phyloP scores from a whole-genome alignment of 208 protist genomes.

The Wallacemonas rigidus region DNA sequence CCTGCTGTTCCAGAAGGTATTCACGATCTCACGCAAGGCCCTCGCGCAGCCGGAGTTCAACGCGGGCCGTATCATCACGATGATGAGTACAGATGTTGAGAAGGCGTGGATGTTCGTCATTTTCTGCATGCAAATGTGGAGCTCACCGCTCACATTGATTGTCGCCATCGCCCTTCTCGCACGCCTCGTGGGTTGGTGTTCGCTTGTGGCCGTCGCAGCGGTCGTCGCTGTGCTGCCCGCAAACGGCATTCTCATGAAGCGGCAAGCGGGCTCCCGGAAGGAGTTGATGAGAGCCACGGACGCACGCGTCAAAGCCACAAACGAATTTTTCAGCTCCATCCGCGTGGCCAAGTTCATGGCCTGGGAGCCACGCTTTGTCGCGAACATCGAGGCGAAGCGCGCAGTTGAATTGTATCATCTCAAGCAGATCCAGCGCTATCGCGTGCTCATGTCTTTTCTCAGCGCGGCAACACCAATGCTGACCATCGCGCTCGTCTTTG shows the following conservation, averaged over 20 bases:
- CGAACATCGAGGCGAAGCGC: constrained; percentile 46
- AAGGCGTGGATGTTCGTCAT: constrained; percentile 41
- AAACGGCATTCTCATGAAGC: constrained; percentile 51
- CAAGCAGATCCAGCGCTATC: constrained; percentile 34
- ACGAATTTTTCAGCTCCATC: constrained; percentile 93
- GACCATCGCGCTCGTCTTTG: constrained; percentile 60
- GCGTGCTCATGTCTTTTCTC: constrained; percentile 46
- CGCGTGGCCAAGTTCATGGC: constrained; percentile 94
- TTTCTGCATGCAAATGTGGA: constrained; percentile 50
- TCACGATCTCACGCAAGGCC: constrained; percentile 49
- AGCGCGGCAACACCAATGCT: constrained; percentile 56
- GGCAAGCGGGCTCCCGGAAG: constrained; percentile 25
- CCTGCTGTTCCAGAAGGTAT: constrained; percentile 83
- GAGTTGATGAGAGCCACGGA: constrained; percentile 63
- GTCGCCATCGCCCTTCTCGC: constrained; percentile 52
- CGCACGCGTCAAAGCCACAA: constrained; percentile 85
- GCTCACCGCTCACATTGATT: constrained; percentile 70
- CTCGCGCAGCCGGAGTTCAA: constrained; percentile 73
- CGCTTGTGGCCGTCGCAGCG: constrained; percentile 68
- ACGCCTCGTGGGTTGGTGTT: constrained; percentile 55
- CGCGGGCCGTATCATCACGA: constrained; percentile 88
- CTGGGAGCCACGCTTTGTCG: constrained; percentile 85
- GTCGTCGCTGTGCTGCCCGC: constrained; percentile 75
- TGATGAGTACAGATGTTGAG: constrained; percentile 80
- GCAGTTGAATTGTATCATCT: constrained; percentile 44